A percentile compares a stretch with the other conserved stretches of the same genome.
phyloP scores from a whole-genome alignment of 2,329 filamentous ascomycete species.

The Claviceps digitariae region DNA sequence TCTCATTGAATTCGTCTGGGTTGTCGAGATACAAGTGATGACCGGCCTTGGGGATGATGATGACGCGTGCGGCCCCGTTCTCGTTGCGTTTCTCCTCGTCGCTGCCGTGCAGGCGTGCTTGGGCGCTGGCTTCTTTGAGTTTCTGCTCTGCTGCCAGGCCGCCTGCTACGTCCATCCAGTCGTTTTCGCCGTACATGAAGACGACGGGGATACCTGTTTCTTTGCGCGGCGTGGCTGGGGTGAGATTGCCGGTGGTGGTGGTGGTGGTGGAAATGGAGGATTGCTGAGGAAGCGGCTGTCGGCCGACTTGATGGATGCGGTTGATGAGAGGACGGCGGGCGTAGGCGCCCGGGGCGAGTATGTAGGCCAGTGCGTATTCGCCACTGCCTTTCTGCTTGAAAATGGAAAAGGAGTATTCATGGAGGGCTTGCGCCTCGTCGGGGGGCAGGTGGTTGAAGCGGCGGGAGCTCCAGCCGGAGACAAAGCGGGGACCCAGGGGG shows the following conservation, averaged over 20 bases:
- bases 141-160: constrained; percentile 70
- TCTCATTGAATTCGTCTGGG: constrained; percentile 41
- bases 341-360: constrained; percentile 87
- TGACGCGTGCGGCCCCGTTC: constrained; percentile 69
- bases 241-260: neutral
- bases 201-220: constrained; percentile 68
- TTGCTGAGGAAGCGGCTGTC: constrained; percentile 40
- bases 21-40: constrained; percentile 50
- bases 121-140: constrained; percentile 53
- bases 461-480: constrained; percentile 88
- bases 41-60: constrained; percentile 53
- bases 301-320: constrained; percentile 72
- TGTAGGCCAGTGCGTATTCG: constrained; percentile 84
- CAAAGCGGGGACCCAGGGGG: constrained; percentile 78
- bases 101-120: constrained; percentile 46
- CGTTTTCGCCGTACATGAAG: constrained; percentile 92
- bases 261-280: constrained; percentile 11
- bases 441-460: constrained; percentile 79
- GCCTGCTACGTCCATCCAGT: constrained; percentile 96
- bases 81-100: constrained; percentile 57
- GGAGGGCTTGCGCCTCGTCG: constrained; percentile 69
- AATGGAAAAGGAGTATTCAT: constrained; percentile 87
- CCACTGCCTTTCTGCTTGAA: constrained; percentile 87
- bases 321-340: constrained; percentile 79
- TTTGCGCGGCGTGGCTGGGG: constrained; percentile 9